Conservation (phyloP, 768 basidiomycete genomes). For the Gelatoporia subvermispora region DNA sequence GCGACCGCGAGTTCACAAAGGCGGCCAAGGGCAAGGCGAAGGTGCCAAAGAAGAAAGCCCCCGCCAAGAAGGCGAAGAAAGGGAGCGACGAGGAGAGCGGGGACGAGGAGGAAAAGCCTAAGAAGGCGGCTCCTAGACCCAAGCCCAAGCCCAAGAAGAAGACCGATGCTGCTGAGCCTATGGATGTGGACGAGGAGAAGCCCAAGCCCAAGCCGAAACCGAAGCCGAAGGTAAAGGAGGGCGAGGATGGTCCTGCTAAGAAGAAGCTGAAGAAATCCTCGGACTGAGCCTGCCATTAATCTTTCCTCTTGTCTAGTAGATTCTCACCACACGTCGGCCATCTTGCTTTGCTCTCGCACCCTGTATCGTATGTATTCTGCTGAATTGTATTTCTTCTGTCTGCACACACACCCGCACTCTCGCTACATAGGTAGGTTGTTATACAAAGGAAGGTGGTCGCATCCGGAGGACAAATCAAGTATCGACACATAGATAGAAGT, state of each 20-base stretch:
- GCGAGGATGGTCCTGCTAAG: slow-evolving; percentile 53
- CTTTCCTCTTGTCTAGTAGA: not conserved
- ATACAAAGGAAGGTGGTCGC: slow-evolving; percentile 4
- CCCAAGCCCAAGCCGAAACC: slow-evolving; percentile 43
- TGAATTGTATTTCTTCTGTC: not conserved
- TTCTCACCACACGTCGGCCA: not conserved
- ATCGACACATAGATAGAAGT: slow-evolving; percentile 2
- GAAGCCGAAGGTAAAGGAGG: slow-evolving; percentile 37
- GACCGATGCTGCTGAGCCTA: slow-evolving; percentile 36
- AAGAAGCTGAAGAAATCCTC: slow-evolving; percentile 67
- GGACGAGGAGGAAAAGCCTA: slow-evolving; percentile 41
- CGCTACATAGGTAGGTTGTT: slow-evolving; percentile 7
- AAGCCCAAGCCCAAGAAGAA: slow-evolving; percentile 48
- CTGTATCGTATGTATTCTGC: not conserved
- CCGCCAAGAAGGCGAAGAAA: slow-evolving; percentile 21
- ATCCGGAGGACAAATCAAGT: slow-evolving; percentile 2
- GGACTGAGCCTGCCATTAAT: slow-evolving; percentile 22
- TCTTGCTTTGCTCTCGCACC: not conserved
- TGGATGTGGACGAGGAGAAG: slow-evolving; percentile 36
- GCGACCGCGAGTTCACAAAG: slow-evolving; percentile 61
- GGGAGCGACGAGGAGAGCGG: slow-evolving; percentile 26
- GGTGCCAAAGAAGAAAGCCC: slow-evolving; percentile 33
- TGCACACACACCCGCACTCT: not conserved
- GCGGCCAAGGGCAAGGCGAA: slow-evolving; percentile 35
- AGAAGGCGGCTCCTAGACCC: slow-evolving; percentile 36